Conservation (phyloP, 768 basidiomycete genomes). For the Trametes cinnabarina region DNA sequence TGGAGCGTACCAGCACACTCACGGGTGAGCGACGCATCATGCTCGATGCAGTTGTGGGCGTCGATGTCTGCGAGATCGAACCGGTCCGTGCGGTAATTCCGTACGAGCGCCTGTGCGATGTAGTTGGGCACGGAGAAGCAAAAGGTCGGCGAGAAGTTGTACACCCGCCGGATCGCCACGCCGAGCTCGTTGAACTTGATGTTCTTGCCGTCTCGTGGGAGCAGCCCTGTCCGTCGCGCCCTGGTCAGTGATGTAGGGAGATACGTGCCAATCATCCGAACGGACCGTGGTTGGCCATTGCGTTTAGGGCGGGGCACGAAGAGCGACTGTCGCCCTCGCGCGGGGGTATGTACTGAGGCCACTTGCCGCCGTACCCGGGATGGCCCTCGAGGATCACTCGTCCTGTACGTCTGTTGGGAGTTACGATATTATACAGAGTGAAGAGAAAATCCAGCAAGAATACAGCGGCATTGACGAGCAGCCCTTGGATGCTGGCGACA, state of each 20-base stretch:
- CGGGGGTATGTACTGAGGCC: conserved; percentile 66
- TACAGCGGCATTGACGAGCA: conserved; percentile 24
- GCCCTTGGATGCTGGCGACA: background rate
- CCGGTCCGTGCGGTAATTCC: conserved; percentile 53
- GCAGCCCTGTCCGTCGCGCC: background rate
- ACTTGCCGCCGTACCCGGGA: conserved; percentile 40
- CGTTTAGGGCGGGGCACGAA: conserved; percentile 75
- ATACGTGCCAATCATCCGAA: background rate
- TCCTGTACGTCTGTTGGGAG: conserved; percentile 40
- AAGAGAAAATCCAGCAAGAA: conserved; percentile 53
- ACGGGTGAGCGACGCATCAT: conserved; percentile 61
- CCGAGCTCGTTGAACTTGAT: conserved; percentile 45
- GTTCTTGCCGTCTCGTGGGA: conserved; percentile 40
- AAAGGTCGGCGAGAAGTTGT: conserved; percentile 71
- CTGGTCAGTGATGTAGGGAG: too few relatives aligned
- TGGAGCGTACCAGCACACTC: conserved; percentile 31
- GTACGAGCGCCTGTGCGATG: conserved; percentile 57
- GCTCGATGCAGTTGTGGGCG: conserved; percentile 75
- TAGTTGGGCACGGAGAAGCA: conserved; percentile 64
- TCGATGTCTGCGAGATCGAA: conserved; percentile 68
- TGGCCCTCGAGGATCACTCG: conserved; percentile 22
- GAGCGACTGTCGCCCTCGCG: conserved; percentile 64
- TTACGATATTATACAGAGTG: conserved; percentile 50
- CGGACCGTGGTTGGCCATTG: conserved; percentile 80
- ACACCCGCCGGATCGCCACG: conserved; percentile 50